Evolutionary conservation across 2,329 filamentous ascomycete genomes (phyloP), one percentile per base, ranked within the genome.

Genomic region (Diplocarpon rosae): DNA sequence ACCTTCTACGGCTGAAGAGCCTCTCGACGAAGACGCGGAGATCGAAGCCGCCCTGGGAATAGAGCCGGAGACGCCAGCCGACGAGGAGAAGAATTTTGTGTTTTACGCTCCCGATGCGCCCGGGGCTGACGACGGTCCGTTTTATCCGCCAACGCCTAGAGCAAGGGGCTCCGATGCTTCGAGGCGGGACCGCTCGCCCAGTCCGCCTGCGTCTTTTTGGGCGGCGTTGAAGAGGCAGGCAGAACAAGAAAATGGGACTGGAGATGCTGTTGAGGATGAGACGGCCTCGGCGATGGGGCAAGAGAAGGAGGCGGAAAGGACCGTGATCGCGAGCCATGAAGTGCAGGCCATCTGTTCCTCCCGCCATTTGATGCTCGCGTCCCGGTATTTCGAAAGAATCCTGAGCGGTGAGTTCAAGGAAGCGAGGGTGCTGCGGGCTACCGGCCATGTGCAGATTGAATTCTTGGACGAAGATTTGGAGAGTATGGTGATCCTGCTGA

Each of bases 401-500:
- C 43, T 56, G 31, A 41, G 37, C 24, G 50, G 50, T 6, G 33
- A 43, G 17, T 47, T 38, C 12, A 17, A 43, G 2, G 47, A 53
- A 36, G 51, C 45, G 10, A 39, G 14, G 7, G 42, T 40, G 1
- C 41, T 56, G 16, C 42, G 35, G 17, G 34, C 20, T 2, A 46
- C 34, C 13, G 52, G 52, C 8, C 48, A 52, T 29, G 52, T 50
- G 30, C 43, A 47, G 5, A 51, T 54, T 27, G 10, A 42, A 32
- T 33, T 50, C 17, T 36, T 30, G 28, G 46, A 38, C 11, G 42
- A 44, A n/a, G 63, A 71, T 42, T 51, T 58, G 3, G 56, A 65
- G 6, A 66, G 68, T 0, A 59, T 71, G 4, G 55, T 63, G 8
- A 63, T 66, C 14, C 43, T 72, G 1, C 55, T 72, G 38, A 63